phyloP scores from a whole-genome alignment of 768 basidiomycete species.

The Lentinula sp. region DNA sequence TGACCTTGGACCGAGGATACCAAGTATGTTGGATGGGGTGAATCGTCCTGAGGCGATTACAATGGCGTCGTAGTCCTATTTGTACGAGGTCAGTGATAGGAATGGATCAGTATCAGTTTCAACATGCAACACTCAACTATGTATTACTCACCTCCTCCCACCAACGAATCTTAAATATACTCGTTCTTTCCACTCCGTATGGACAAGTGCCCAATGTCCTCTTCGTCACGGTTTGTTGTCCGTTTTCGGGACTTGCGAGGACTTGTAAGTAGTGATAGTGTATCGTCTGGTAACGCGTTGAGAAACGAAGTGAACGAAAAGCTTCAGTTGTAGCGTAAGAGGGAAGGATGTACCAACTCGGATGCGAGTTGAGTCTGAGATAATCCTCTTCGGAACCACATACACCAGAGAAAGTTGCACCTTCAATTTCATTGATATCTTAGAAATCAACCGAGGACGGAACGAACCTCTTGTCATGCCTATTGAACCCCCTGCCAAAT shows the following conservation, averaged over 20 bases:
- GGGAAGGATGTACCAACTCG: constrained; percentile 16
- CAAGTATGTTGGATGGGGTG: constrained; percentile 26
- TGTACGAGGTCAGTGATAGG: too few relatives aligned
- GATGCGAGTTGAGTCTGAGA: constrained; percentile 20
- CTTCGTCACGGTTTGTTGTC: constrained; percentile 21
- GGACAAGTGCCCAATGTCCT: too few relatives aligned
- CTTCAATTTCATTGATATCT: too few relatives aligned
- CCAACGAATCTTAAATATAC: constrained; percentile 23
- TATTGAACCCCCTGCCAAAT: too few relatives aligned
- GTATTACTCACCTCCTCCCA: constrained; percentile 21
- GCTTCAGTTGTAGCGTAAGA: constrained; percentile 25
- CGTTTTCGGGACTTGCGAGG: too few relatives aligned
- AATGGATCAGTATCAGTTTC: too few relatives aligned
- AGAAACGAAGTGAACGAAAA: constrained; percentile 31
- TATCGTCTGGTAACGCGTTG: constrained; percentile 31
- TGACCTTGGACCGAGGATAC: constrained; percentile 25
- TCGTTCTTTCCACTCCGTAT: too few relatives aligned
- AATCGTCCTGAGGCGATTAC: constrained; percentile 27
- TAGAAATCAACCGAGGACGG: too few relatives aligned
- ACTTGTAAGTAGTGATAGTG: constrained; percentile 6
- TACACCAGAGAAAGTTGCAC: too few relatives aligned
- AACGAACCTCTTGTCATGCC: too few relatives aligned
- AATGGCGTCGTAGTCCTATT: constrained; percentile 29
- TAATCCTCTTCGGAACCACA: constrained; percentile 23
- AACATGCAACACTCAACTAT: too few relatives aligned